Percentiles rank a stretch among this genome's conserved stretches.
Conservation (phyloP, 164 flowering plant genomes). For the Aristolochia fimbriata region DNA sequence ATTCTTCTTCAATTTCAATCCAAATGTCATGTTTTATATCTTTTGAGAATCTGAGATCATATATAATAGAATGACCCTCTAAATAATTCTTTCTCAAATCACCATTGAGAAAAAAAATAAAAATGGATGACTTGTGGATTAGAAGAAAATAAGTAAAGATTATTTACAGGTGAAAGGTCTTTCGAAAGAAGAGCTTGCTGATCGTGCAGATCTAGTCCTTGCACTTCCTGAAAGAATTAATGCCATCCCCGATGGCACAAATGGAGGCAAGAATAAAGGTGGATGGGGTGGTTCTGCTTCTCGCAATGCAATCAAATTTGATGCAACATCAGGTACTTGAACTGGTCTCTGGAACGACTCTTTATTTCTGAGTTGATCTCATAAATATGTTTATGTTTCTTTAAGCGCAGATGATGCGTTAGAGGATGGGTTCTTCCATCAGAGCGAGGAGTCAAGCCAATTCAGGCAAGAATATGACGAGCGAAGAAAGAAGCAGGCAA, state of each 20-base stretch:
- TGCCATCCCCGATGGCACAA: conserved; percentile 79
- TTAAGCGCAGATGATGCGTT: conserved; percentile 49
- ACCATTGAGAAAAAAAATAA: no score
- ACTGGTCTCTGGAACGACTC: not conserved
- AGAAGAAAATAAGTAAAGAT: no score
- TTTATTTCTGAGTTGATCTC: not conserved
- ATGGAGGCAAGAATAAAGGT: conserved; percentile 47
- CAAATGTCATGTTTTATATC: not conserved
- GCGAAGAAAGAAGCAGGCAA: conserved; percentile 83
- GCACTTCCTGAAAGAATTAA: conserved; percentile 78
- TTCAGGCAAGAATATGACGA: conserved; percentile 86
- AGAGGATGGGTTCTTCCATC: conserved; percentile 63
- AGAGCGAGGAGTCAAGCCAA: conserved; percentile 60
- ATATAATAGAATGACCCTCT: no score
- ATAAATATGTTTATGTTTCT: not conserved
- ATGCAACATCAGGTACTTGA: conserved; percentile 43
- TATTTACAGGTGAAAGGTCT: conserved; percentile 73
- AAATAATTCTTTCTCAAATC: no score
- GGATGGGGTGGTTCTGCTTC: conserved; percentile 66
- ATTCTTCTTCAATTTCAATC: no score
- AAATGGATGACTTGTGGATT: no score
- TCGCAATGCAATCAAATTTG: conserved; percentile 64
- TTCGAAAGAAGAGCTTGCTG: conserved; percentile 61
- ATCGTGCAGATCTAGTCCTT: conserved; percentile 71
- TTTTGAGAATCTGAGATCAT: not conserved